Evolutionary conservation across 352 stramenopile species (phyloP), one percentile per base, ranked within the genome.

Genomic region (Detonula confervacea): DNA sequence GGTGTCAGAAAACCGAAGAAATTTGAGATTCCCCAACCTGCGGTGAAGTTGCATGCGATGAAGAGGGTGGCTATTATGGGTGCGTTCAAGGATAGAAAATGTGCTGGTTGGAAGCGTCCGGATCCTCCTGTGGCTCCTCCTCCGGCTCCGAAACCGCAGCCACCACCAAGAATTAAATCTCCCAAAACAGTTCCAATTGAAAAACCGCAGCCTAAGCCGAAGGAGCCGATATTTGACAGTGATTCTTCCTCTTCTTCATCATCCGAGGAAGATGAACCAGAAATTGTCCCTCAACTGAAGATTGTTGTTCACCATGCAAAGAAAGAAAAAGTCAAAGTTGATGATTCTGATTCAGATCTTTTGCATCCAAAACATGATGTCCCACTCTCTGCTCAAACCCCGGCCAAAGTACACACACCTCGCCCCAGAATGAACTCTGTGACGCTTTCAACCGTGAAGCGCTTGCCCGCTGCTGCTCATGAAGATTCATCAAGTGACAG

Each of bases 1-100:
- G 80, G 80, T 8, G 71, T 83, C 9, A 35, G 44, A 29, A 61
- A 61, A 59, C 76, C 76, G 0, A 81, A 82, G 33, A 81, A 82
- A 54, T 87, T 87, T 62, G 69, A 87, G 49, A 85, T 87, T 51
- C 80, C 80, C 35, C 29, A 44, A 25, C 54, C 76, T 59, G 67
- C 71, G n/a, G 66, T 85, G 35, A 84, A 85, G 62, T 72, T 87
- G 42, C 52, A 54, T 7, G 52, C 71, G 4, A 59, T 87, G 52
- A 87, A 81, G 51, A 70, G 52, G 42, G 44, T 11, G 22, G 54
- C 73, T 24, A 83, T 87, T 49, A 75, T 29, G 44, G 80, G 80
- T 7, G 59, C 51, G 0, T 73, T 62, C n/a, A 83, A 80, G 27
- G 65, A 80, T 57, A 22, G 80, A 51, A 87, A 87, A 30, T n/a